phyloP scores from a whole-genome alignment of 805 yeast species.

The Pichia kluyveri region DNA sequence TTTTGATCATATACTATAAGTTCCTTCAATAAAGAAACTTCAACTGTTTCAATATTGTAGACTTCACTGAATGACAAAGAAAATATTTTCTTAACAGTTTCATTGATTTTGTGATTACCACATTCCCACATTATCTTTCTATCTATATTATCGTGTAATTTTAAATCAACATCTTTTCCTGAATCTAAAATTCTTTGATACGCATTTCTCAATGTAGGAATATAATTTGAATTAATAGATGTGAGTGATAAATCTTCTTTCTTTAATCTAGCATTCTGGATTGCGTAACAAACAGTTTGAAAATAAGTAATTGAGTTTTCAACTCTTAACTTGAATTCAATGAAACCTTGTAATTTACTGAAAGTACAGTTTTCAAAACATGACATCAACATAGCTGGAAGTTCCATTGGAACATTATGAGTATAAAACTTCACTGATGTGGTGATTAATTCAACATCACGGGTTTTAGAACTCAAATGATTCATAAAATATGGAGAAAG shows the following conservation, averaged over 20 bases:
- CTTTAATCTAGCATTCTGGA: conserved; percentile 27
- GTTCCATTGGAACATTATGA: conserved; percentile 41
- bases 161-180: conserved; percentile 22
- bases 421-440: conserved; percentile 39
- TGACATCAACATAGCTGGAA: conserved; percentile 36
- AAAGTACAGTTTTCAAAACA: conserved; percentile 54
- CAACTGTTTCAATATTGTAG: conserved; percentile 23
- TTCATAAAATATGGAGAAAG: conserved; percentile 45
- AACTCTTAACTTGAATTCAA: conserved; percentile 49
- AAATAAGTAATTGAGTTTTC: conserved; percentile 40
- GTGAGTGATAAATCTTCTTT: conserved; percentile 13
- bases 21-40: conserved; percentile 31
- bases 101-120: conserved; percentile 27
- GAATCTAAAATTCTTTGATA: conserved; percentile 12
- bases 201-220: conserved; percentile 12
- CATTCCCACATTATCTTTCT: conserved; percentile 42
- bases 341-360: conserved; percentile 59
- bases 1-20: conserved; percentile 28
- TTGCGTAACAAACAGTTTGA: conserved; percentile 26
- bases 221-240: background rate
- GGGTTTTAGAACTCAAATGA: conserved; percentile 35
- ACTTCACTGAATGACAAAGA: conserved; percentile 11
- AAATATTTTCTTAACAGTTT: conserved; percentile 17
- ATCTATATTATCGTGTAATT: conserved; percentile 53
- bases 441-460: conserved; percentile 27